Evolutionary conservation across 2,329 filamentous ascomycete genomes (phyloP), one percentile per base, ranked within the genome.

Genomic region (Penicillium concentricum): DNA sequence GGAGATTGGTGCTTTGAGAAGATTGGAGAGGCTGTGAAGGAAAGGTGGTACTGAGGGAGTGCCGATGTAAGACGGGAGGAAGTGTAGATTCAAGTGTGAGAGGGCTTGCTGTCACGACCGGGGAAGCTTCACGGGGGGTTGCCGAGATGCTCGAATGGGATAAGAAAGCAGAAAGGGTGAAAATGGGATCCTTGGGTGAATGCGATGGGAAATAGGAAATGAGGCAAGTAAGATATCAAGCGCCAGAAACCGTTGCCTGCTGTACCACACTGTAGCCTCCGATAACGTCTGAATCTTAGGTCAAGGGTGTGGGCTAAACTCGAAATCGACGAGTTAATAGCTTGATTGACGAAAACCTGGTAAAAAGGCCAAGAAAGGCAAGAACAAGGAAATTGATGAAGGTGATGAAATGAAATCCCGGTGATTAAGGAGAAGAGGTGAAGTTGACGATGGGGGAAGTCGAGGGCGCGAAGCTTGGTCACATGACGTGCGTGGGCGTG

Each of bases 1-100:
- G 69, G 69, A 71, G 67, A 68, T 67, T 76, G 74, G 70, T 75
- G 72, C 67, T 73, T 55, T 68, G 63, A 58, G 64, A 61, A 59
- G 64, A 64, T 61, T 66, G 61, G 61, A 50, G 63, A 62, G 58
- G 58, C 54, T 68, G 67, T 64, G 62, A 67, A 62, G 73, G 68
- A 67, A 51, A 68, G 66, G 63, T 69, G 68, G 67, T 67, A 68
- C 66, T 76, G 73, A 68, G 69, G 64, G 62, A 69, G 59, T 66
- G 70, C 61, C 69, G 69, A 62, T 57, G 65, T 50, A 51, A 37
- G 59, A 58, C 54, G 45, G 45, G 62, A 64, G 57, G 56, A 62
- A 65, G 64, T 64, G 62, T 59, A 65, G 58, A 67, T 63, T 65
- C 63, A 72, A 62, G 62, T 51, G 54, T 53, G 34, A 34, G 46